phyloP scores from a whole-genome alignment of 257 asterid species.

The Lithospermum erythrorhizon region DNA sequence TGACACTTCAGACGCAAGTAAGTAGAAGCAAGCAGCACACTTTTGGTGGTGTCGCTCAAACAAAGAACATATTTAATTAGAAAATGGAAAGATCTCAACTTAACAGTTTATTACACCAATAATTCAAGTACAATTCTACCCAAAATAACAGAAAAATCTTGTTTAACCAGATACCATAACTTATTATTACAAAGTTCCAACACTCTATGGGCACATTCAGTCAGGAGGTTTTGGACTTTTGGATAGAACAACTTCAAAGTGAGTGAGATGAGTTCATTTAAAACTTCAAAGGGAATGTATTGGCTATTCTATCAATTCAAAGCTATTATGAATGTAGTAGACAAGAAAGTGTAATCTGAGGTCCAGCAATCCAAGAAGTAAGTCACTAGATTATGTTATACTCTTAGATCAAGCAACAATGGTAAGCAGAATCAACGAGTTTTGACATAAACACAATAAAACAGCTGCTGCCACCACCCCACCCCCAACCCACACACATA shows the following conservation, averaged over 20 bases:
- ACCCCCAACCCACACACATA: not conserved
- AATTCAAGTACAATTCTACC: not conserved
- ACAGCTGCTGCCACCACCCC: constrained; percentile 1
- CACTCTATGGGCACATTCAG: too few species aligned
- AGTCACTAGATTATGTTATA: not conserved
- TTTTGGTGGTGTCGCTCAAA: constrained; percentile 70
- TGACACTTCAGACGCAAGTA: constrained; percentile 55
- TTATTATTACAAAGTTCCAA: too few species aligned
- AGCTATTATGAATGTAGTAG: constrained; percentile 2
- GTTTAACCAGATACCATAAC: too few species aligned
- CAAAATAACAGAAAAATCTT: too few species aligned
- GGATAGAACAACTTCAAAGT: too few species aligned
- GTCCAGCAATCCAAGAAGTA: constrained; percentile 9
- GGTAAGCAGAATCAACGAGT: not conserved
- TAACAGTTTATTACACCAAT: not conserved
- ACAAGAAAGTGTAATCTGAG: constrained; percentile 1
- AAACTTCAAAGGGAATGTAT: too few species aligned
- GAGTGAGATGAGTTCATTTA: too few species aligned
- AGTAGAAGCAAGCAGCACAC: constrained; percentile 66
- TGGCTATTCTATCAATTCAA: too few species aligned
- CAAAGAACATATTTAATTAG: not conserved
- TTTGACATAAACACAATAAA: not conserved
- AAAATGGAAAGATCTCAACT: not conserved
- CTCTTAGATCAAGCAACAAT: not conserved
- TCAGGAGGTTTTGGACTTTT: too few species aligned